Base-by-base conservation (phyloP, 305 asterid species). In the Nicotiana rustica region DNA sequence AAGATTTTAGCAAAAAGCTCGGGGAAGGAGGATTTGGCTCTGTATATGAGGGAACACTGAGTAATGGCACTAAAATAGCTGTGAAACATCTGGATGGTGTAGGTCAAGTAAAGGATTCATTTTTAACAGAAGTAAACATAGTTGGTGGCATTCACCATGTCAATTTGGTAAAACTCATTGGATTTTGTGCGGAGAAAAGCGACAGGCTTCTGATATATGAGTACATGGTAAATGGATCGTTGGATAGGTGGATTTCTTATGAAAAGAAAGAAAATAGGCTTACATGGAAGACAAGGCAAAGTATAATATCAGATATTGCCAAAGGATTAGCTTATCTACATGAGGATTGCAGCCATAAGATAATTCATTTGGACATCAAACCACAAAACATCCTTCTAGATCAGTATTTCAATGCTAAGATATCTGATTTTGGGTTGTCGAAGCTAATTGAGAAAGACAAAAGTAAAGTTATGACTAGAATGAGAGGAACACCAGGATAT, bases 111-210 rank as follows among this genome's bases (percentile, higher is more conserved):
- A 66, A 66, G 36, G 78, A 77, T 47, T 71, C 83, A 77, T 87
- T 87, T 67, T 21, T 80, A 7, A 86, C 88, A 1, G 89, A 87
- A 73, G 89, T 87, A 10, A 85, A 77, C 67, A 59, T 84, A 0
- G 85, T 85, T 29, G 49, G 49, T 41, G 49, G 49, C 49, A 41
- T 41, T 41, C 49, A 41, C 49, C 49, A 41, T 41, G 49, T 41
- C 10, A 41, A 41, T 41, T 41, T 41, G 49, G 49, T 41, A 1
- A 41, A 41, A 7, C 49, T 41, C 3, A 41, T 41, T 41, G 49
- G 49, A 41, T 41, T 41, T 41, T 41, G 49, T 2, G 10, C 10
- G 3, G 84, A 81, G 6, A 81, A 77, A 52, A 31, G 73, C 14
- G 25, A 78, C 15, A 79, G 78, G 14, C 84, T 80, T 69, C 65